phyloP scores from a whole-genome alignment of 495 filamentous ascomycete species.

The Articulospora tetracladia region DNA sequence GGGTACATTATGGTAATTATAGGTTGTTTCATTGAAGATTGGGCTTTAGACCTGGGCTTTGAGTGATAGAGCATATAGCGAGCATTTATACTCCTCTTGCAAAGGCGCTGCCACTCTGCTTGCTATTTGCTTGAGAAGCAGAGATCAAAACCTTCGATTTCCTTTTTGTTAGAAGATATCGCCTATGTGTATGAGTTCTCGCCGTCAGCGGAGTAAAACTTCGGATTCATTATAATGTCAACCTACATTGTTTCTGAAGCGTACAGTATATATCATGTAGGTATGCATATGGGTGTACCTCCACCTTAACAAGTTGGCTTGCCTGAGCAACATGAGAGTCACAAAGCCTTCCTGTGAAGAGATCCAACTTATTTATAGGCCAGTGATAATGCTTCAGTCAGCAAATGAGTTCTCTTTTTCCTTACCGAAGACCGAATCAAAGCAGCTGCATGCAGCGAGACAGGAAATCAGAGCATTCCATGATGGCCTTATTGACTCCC shows the following conservation, averaged over 20 bases:
- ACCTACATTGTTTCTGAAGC: no score
- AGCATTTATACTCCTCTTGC: background rate
- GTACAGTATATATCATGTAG: no score
- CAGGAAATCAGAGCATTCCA: background rate
- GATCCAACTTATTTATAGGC: no score
- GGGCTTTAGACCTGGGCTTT: conserved; percentile 6
- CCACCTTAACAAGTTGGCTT: no score
- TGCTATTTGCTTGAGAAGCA: background rate
- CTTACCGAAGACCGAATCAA: background rate
- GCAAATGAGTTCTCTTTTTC: background rate
- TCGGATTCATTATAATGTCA: no score
- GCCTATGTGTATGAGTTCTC: no score
- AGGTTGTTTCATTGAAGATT: background rate
- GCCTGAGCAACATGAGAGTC: no score
- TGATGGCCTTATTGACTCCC: background rate
- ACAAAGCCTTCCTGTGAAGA: no score
- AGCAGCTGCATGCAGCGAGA: no score
- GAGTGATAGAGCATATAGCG: conserved; percentile 11
- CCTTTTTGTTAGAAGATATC: no score
- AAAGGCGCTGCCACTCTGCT: background rate
- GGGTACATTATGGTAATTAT: conserved; percentile 3
- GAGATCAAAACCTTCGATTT: background rate
- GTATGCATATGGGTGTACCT: no score
- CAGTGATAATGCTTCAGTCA: no score
- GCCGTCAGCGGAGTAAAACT: background rate